phyloP scores from a whole-genome alignment of 352 stramenopile species.

The Phytophthora crassamura region DNA sequence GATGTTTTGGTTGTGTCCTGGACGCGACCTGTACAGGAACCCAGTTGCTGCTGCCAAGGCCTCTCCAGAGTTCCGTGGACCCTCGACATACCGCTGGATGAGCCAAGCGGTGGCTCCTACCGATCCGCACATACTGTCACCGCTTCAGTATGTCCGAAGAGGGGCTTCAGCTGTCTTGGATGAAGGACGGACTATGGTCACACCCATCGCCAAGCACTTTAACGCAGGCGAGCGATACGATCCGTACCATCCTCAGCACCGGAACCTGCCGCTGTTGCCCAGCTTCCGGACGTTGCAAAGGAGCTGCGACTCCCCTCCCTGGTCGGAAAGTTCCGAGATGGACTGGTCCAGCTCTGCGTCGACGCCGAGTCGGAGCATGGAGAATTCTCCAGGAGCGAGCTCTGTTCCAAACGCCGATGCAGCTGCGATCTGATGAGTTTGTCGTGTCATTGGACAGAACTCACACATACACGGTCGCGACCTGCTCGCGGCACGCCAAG shows the following conservation, averaged over 20 bases:
- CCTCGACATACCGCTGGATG: conserved; percentile 2
- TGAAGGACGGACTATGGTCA: conserved; percentile 25
- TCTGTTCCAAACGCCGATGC: not conserved
- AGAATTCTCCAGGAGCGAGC: conserved; percentile 1
- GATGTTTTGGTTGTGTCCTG: not conserved
- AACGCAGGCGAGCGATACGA: conserved; percentile 12
- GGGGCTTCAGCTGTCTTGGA: not conserved
- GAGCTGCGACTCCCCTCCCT: conserved; percentile 12
- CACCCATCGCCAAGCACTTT: conserved; percentile 29
- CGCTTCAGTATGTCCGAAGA: conserved; percentile 28
- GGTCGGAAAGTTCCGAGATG: conserved; percentile 11
- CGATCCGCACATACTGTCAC: not conserved
- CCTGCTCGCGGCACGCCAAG: conserved; percentile 28
- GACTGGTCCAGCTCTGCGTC: conserved; percentile 9
- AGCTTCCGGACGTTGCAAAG: conserved; percentile 35
- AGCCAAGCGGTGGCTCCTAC: not conserved
- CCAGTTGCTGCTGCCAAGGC: not conserved
- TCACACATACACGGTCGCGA: conserved; percentile 15
- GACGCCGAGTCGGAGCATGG: not conserved
- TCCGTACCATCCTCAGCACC: not conserved
- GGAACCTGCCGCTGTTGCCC: conserved; percentile 31
- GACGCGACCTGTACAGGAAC: conserved; percentile 1
- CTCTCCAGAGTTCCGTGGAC: conserved; percentile 4
- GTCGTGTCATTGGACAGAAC: too few species aligned
- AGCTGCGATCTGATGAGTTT: too few species aligned